Evolutionary conservation across 768 basidiomycete species (phyloP), one percentile per base, ranked within the genome.

Genomic region (Phlegmacium glaucopus): DNA sequence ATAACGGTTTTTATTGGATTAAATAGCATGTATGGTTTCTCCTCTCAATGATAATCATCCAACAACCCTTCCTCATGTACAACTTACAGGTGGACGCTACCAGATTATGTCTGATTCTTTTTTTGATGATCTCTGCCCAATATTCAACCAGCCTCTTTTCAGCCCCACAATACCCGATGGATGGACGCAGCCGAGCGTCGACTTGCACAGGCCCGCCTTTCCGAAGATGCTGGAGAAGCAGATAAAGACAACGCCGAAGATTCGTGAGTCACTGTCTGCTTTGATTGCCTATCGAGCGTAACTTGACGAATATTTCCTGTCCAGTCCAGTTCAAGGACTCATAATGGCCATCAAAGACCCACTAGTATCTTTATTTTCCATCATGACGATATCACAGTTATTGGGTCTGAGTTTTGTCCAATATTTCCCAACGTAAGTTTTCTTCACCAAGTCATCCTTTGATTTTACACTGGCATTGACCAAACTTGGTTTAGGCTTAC

Each of bases 181-280:
- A 59, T 85, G 26, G 66, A 69, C 11, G 57, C 70, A 0, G 62
- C 66, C 8, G 76, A 85, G 48, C 69, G 72, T 15, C 74, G 72
- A 25, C 69, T 86, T n/a, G 83, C 83, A 3, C 82, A 83, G 60
- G 76, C 75, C 12, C 79, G 83, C 11, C 75, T 85, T 12, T 78
- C 83, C 0, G 84, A 85, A 55, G 83, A 85, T 56, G 80, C 77
- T 8, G 82, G 82, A 2, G 82, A 84, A 64, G 82, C 82, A 0
- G 83, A 85, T 53, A 63, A 74, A 54, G 83, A 86, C 52, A 75
- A 74, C n/a, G 59, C 59, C 0, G 64, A 72, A 26, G 82, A 80
- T 45, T 79, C 83, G 83, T 84, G 57, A 35, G 80, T 67, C 26
- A 7, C 12, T 27, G 28, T 1, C 29, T 6, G 2, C 29, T 9